Conservation (phyloP, 345 rosid genomes). For the Orychophragmus violaceus region DNA sequence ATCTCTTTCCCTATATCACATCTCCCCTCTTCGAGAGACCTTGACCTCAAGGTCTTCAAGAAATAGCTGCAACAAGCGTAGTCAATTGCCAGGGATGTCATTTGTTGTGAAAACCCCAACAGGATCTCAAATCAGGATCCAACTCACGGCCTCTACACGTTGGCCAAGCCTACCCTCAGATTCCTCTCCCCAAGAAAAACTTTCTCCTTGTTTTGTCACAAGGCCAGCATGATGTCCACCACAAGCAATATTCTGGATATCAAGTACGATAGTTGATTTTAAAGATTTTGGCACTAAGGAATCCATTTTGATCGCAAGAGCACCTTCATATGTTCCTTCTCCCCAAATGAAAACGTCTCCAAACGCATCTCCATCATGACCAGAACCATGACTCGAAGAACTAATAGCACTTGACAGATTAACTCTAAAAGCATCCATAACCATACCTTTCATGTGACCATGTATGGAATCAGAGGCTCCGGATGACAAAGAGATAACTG, state of each 20-base stretch:
- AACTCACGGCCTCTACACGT: too few species aligned
- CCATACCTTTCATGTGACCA: constrained; percentile 70
- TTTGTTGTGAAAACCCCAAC: too few species aligned
- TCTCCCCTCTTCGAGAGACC: too few species aligned
- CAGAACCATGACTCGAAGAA: constrained; percentile 46
- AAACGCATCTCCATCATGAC: constrained; percentile 40
- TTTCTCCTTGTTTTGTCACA: constrained; percentile 46
- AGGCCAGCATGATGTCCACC: constrained; percentile 49
- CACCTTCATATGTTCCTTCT: constrained; percentile 39
- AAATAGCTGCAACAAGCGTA: too few species aligned
- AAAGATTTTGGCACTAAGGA: constrained; percentile 42
- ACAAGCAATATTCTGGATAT: constrained; percentile 44
- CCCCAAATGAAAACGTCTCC: constrained; percentile 55
- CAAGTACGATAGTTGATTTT: constrained; percentile 41
- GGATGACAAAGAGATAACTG: constrained; percentile 85
- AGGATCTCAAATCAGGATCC: too few species aligned
- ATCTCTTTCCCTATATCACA: too few species aligned
- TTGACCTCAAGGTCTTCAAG: too few species aligned
- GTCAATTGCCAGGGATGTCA: too few species aligned
- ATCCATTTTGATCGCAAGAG: constrained; percentile 32
- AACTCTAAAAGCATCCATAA: constrained; percentile 83
- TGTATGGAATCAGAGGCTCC: constrained; percentile 92
- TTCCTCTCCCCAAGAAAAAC: too few species aligned
- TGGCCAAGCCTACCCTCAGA: constrained; percentile 65
- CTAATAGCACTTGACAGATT: constrained; percentile 83